These are phyloP conservation scores for Boletus pseudopeckii DNA, from an alignment of 768 basidiomycete genomes.

Conservation along the genomic window DNA sequence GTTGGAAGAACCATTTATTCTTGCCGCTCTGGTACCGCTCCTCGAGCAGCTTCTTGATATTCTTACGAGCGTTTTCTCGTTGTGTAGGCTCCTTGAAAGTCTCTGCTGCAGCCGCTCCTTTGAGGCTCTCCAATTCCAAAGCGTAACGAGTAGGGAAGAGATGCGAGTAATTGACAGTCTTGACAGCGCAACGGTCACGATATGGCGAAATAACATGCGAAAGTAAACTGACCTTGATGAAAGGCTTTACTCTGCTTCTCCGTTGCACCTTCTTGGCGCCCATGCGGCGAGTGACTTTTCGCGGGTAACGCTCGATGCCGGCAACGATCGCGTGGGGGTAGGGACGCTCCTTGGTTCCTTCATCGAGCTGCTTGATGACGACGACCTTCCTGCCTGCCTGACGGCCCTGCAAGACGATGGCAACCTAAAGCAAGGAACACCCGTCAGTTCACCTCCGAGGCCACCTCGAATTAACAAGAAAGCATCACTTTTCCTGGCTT, in stretches of 20 bases:
- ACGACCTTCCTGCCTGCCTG: slow-evolving; percentile 99
- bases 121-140: slow-evolving; percentile 92
- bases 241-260: slow-evolving; percentile 98
- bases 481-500: slow-evolving; percentile 84
- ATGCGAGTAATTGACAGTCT: slow-evolving; percentile 98
- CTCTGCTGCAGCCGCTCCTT: slow-evolving; percentile 77
- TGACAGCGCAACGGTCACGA: background rate
- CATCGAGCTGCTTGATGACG: slow-evolving; percentile 96
- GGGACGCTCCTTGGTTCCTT: slow-evolving; percentile 92
- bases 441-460: background rate
- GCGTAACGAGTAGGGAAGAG: slow-evolving; percentile 99
- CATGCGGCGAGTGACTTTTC: slow-evolving; percentile 97
- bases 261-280: slow-evolving; percentile 89
- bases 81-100: slow-evolving; percentile 98
- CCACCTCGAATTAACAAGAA: background rate
- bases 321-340: slow-evolving; percentile 99
- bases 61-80: slow-evolving; percentile 93
- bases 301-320: slow-evolving; percentile 96
- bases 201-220: background rate
- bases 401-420: slow-evolving; percentile 97
- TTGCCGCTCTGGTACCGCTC: slow-evolving; percentile 91
- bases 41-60: slow-evolving; percentile 93
- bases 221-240: slow-evolving; percentile 81
- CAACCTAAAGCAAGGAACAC: slow-evolving; percentile 53
- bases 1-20: slow-evolving; percentile 97